Evolutionary conservation across 2,329 filamentous ascomycete species (phyloP).

Genomic region (Domatiomyces catenatus): DNA sequence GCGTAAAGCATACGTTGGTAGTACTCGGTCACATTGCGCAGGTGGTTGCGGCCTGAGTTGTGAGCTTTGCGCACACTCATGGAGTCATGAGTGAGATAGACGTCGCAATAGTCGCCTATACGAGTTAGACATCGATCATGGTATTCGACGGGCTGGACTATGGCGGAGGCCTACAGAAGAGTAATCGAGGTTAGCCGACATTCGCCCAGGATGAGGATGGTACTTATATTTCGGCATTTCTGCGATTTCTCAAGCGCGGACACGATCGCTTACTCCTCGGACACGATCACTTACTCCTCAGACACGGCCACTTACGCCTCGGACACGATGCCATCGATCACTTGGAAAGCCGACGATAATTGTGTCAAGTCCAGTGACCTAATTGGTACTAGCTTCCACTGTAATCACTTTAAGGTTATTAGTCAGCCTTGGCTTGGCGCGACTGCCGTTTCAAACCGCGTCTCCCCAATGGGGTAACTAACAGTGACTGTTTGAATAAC

Average conservation of each 20-base stretch:
- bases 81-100: slow-evolving; percentile 98
- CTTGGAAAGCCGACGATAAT: no score
- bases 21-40: slow-evolving; percentile 96
- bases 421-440: neutral
- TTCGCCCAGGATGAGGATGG: slow-evolving; percentile 4
- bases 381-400: neutral
- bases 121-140: slow-evolving; percentile 22
- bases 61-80: slow-evolving; percentile 99
- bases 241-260: neutral
- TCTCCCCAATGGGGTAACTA: neutral
- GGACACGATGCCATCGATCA: no score
- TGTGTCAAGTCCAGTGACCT: no score
- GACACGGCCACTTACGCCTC: no score
- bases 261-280: no score
- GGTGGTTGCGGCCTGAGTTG: slow-evolving; percentile 88
- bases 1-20: slow-evolving; percentile 59
- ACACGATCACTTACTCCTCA: no score
- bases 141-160: neutral
- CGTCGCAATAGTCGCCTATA: slow-evolving; percentile 83
- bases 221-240: slow-evolving; percentile 80
- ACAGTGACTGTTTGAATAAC: neutral
- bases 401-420: neutral
- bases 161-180: neutral
- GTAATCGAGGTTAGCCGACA: neutral
- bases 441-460: neutral